Evolutionary conservation across 148 eudicot species (phyloP), one percentile per base, ranked within the genome.

Genomic region (Polygonum maritimum): DNA sequence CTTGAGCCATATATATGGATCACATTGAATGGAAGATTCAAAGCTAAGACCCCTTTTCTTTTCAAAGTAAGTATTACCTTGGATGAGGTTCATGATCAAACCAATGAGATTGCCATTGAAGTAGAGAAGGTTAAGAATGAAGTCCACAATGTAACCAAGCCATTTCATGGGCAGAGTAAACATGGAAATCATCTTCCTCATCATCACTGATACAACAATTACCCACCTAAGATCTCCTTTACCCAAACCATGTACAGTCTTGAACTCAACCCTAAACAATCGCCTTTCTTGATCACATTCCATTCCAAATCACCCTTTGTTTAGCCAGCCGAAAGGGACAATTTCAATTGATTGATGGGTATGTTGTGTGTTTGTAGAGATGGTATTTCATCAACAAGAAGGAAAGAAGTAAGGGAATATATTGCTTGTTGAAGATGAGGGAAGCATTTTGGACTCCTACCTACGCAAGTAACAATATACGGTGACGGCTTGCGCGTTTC

Each of bases 141-240:
- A 91, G 81, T 89, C 94, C 38, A 91, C 55, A 39, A 83, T 10
- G 48, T 48, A 85, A 26, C 98, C 98, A 78, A 21, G 55, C 84
- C 85, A 83, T 74, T 83, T 86, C 88, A 93, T 79, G n/a, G 94
- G 98, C 81, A 84, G 87, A 51, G 82, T 81, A 14, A 86, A 52
- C 31, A 87, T 7, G 38, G 77, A 77, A 31, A 91, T 77, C 10
- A 93, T 45, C 82, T 87, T 93, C 70, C 91, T 74, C 45, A 81
- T 76, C 2, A 93, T n/a, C 4, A 93, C 86, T 12, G 96, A 93
- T 33, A 91, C 91, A 21, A 88, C 79, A 48, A 93, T 91, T n/a
- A 91, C 86, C 94, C 92, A 89, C 71, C 91, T 86, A 19, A 76
- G 84, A 57, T 92, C 84, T 22, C 78, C 80, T 3, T 72, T 75